These are phyloP conservation scores for Candolleomyces efflorescens DNA, from an alignment of 768 basidiomycete species.

Conservation along the genomic window DNA sequence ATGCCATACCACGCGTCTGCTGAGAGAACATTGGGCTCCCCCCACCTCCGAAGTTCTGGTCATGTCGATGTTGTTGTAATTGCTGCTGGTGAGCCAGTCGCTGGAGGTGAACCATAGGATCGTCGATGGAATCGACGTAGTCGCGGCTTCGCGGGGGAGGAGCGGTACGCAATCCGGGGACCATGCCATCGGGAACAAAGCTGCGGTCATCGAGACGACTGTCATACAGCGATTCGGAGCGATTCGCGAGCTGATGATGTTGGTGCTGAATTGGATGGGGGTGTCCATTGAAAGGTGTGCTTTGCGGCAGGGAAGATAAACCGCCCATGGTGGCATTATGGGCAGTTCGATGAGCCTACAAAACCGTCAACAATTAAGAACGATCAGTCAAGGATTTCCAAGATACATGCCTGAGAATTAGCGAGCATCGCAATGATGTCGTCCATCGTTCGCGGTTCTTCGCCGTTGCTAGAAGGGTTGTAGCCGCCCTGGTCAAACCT, in stretches of 20 bases:
- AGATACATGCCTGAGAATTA: slow-evolving; percentile 57
- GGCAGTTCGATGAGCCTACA: background rate
- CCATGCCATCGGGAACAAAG: slow-evolving; percentile 83
- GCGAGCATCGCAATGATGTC: slow-evolving; percentile 81
- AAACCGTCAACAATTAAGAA: background rate
- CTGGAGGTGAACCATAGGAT: slow-evolving; percentile 58
- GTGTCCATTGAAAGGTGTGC: slow-evolving; percentile 8
- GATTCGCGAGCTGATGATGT: slow-evolving; percentile 41
- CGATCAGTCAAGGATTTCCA: background rate
- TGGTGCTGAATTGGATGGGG: slow-evolving; percentile 36
- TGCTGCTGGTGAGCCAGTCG: slow-evolving; percentile 48
- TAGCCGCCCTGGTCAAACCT: slow-evolving; percentile 43
- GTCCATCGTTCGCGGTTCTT: slow-evolving; percentile 64
- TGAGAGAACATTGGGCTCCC: slow-evolving; percentile 46
- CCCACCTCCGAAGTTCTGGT: slow-evolving; percentile 52
- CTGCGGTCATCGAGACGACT: slow-evolving; percentile 70
- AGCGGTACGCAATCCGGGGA: slow-evolving; percentile 72
- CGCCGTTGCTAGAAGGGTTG: slow-evolving; percentile 28
- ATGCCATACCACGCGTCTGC: slow-evolving; percentile 47
- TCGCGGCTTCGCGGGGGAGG: slow-evolving; percentile 59
- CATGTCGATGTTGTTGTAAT: slow-evolving; percentile 42
- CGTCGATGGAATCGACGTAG: slow-evolving; percentile 59
- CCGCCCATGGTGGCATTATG: slow-evolving; percentile 4
- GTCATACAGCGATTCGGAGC: slow-evolving; percentile 68
- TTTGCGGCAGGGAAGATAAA: slow-evolving; percentile 29